Evolutionary conservation across 805 yeast species (phyloP), one percentile per base, ranked within the genome.

Genomic region (Vanderwaltozyma yarrowii): DNA sequence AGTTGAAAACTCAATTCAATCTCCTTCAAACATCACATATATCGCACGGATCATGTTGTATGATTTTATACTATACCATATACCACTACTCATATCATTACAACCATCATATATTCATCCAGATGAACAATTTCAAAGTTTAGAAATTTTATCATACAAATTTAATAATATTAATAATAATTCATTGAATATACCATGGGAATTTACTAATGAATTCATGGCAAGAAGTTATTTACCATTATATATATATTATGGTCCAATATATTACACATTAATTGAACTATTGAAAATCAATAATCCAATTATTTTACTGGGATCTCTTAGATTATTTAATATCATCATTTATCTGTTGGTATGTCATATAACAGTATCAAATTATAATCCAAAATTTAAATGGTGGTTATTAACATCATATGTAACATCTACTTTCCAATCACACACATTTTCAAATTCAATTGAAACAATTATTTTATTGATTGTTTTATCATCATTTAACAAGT

Each of bases 81-180:
- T 35, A 8, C 13, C 8, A 13, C 16, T 32, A 8, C 7, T 36
- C 13, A 12, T 31, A 9, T 13, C 33, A 5, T 26, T 12, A 9
- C 36, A 33, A 32, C 70, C 80, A 23, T 84, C 96, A 0, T 92
- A 94, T 54, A 78, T 92, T 34, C 99, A 94, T 49, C 99, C 99
- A 0, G 99, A 92, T 66, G 99, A 92, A 62, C 96, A 88, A 57
- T 84, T 85, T 56, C 99, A 94, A 57, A 74, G 79, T n/a, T 72
- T 94, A 34, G 94, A 87, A 56, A 80, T 81, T 0, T 52, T 89
- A 18, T 42, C 45, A 8, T 36, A 32, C 3, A 29, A 27, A 5
- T 34, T 34, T 12, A 12, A 21, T 15, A 20, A 27, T 12, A 12
- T 15, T 15, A 20, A 27, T 18, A 29, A 27, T 15, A 27, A 19